phyloP scores from a whole-genome alignment of 2,329 filamentous ascomycete species.

The Colletotrichum lupini region DNA sequence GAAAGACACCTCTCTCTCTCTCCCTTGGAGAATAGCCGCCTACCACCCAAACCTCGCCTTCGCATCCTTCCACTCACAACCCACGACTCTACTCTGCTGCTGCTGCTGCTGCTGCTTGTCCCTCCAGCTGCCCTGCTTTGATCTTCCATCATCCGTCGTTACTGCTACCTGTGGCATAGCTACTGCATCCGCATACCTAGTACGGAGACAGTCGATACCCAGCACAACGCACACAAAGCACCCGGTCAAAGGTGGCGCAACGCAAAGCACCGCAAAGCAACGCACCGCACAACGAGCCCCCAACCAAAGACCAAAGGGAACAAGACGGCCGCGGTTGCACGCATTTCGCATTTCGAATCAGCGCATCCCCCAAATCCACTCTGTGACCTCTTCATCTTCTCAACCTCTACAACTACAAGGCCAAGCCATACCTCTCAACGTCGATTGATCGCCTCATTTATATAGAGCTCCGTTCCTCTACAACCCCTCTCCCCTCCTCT shows the following conservation, averaged over 20 bases:
- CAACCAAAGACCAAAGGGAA: not conserved
- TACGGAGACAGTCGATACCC: too few species aligned
- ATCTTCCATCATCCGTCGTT: not conserved
- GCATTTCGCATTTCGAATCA: constrained; percentile 20
- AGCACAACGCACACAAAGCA: not conserved
- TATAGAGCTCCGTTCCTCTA: not conserved
- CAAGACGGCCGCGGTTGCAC: constrained; percentile 15
- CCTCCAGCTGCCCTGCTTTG: not conserved
- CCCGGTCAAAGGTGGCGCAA: not conserved
- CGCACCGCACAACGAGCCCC: constrained; percentile 4
- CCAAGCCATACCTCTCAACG: not conserved
- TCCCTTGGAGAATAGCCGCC: not conserved
- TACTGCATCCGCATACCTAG: constrained; percentile 1
- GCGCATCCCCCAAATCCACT: not conserved
- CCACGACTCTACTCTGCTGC: not conserved
- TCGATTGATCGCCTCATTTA: not conserved
- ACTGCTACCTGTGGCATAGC: not conserved
- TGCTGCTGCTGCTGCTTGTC: not conserved
- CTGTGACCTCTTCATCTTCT: not conserved
- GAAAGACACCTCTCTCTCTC: not conserved
- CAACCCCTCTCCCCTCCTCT: not conserved
- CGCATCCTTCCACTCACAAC: not conserved
- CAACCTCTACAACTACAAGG: not conserved
- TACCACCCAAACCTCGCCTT: not conserved
- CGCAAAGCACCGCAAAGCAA: not conserved